Conservation (phyloP, 1,284 basidiomycete genomes). For the Stygiomarasmius scandens region DNA sequence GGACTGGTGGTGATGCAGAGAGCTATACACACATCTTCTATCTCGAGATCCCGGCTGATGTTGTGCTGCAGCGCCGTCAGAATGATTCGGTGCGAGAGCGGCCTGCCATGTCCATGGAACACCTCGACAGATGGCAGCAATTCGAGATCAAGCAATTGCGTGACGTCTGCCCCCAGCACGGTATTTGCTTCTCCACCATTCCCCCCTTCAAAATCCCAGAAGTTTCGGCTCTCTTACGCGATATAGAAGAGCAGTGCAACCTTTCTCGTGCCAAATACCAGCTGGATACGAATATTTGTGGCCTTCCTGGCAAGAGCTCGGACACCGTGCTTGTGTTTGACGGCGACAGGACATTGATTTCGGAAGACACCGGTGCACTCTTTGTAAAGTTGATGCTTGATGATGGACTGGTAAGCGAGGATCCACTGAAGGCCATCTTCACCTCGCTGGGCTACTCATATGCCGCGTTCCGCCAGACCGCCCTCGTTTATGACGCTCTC, state of each 20-base stretch:
- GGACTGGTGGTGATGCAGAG: conserved; percentile 20
- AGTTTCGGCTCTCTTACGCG: conserved; percentile 19
- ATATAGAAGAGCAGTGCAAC: conserved; percentile 22
- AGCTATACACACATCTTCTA: conserved; percentile 26
- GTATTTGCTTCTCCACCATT: conserved; percentile 22
- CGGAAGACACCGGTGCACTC: conserved; percentile 23
- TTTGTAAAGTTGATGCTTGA: conserved; percentile 21
- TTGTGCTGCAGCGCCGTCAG: conserved; percentile 20
- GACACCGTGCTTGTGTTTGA: conserved; percentile 24
- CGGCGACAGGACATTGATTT: conserved; percentile 25
- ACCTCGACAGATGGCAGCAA: conserved; percentile 24
- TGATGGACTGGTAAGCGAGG: conserved; percentile 8
- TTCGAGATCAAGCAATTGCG: conserved; percentile 22
- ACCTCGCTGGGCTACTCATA: conserved; percentile 26
- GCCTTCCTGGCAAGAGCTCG: conserved; percentile 10
- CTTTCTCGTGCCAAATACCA: conserved; percentile 17
- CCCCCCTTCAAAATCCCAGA: conserved; percentile 2
- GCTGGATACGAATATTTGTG: conserved; percentile 20
- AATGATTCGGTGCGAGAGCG: conserved; percentile 19
- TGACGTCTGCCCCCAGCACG: conserved; percentile 20
- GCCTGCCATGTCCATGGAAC: conserved; percentile 17
- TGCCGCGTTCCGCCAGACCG: conserved; percentile 24
- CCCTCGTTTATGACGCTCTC: conserved; percentile 22
- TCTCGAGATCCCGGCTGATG: conserved; percentile 18
- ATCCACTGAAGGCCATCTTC: conserved; percentile 25